phyloP scores from a whole-genome alignment of 106 monocot genomes.

The Platanthera guangdongensis region DNA sequence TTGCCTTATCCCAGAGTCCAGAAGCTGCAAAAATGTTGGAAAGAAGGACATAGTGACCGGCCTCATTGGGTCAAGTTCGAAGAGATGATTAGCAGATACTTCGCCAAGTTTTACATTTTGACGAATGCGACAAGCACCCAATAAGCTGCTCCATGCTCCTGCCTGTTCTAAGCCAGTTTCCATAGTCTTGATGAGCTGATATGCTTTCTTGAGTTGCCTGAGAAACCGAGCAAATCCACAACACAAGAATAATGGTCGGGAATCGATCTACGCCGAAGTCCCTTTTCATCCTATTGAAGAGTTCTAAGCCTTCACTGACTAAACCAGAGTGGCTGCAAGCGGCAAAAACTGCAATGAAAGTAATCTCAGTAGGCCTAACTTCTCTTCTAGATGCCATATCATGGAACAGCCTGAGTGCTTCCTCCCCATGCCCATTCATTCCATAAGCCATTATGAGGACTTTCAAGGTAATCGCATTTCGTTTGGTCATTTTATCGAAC shows the following conservation, averaged over 20 bases:
- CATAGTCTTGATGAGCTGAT: conserved; percentile 44
- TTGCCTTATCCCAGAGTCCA: conserved; percentile 53
- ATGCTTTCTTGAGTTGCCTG: conserved; percentile 54
- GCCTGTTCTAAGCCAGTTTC: conserved; percentile 22
- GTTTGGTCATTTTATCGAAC: conserved; percentile 57
- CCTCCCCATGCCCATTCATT: conserved; percentile 72
- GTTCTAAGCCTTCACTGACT: conserved; percentile 45
- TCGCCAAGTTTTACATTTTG: conserved; percentile 44
- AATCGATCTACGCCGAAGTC: conserved; percentile 33
- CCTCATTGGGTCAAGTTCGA: conserved; percentile 68
- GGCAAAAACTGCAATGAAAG: conserved; percentile 70
- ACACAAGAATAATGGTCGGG: conserved; percentile 78
- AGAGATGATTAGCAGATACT: conserved; percentile 49
- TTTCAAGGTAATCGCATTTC: conserved; percentile 79
- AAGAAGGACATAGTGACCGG: conserved; percentile 83
- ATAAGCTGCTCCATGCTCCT: conserved; percentile 78
- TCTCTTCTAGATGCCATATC: conserved; percentile 40
- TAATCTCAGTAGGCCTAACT: conserved; percentile 60
- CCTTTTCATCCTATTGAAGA: conserved; percentile 47
- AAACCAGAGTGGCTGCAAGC: conserved; percentile 93
- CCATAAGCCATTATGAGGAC: conserved; percentile 85
- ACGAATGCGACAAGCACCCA: conserved; percentile 72
- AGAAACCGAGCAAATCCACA: conserved; percentile 67
- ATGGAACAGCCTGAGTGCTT: conserved; percentile 48
- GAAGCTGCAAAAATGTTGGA: conserved; percentile 76